phyloP scores from a whole-genome alignment of 1,284 basidiomycete species.

The Lignosus rhinocerotis region DNA sequence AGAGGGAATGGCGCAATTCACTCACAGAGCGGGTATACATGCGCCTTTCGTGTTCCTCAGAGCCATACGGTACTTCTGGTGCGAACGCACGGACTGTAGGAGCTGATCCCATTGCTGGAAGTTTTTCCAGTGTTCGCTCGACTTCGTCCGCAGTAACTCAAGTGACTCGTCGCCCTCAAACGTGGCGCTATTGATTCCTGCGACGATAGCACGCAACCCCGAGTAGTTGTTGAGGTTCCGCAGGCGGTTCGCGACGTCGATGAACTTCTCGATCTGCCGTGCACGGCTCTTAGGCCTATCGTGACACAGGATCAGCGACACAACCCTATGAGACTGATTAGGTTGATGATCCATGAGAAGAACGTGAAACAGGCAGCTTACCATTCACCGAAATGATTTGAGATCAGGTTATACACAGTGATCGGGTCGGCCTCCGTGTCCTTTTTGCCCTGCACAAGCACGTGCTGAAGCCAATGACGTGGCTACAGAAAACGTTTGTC shows the following conservation, averaged over 20 bases:
- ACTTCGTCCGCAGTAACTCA: slow-evolving; percentile 63
- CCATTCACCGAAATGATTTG: slow-evolving; percentile 79
- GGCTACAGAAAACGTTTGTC: slow-evolving; percentile 47
- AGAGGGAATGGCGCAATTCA: slow-evolving; percentile 7
- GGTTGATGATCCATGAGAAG: background rate
- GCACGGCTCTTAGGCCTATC: slow-evolving; percentile 67
- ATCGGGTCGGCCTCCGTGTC: slow-evolving; percentile 65
- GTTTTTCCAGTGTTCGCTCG: slow-evolving; percentile 65
- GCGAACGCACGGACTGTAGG: slow-evolving; percentile 68
- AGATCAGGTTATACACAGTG: slow-evolving; percentile 64
- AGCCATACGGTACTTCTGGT: slow-evolving; percentile 79
- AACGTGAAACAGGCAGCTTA: slow-evolving; percentile 34
- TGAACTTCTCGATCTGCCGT: slow-evolving; percentile 75
- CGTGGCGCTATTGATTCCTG: slow-evolving; percentile 77
- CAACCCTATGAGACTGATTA: slow-evolving; percentile 45
- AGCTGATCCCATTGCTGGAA: slow-evolving; percentile 78
- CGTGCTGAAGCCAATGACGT: slow-evolving; percentile 77
- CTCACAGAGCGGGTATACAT: slow-evolving; percentile 79
- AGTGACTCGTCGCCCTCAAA: slow-evolving; percentile 71
- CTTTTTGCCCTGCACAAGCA: slow-evolving; percentile 66
- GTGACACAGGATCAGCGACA: slow-evolving; percentile 77
- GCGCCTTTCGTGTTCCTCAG: slow-evolving; percentile 77
- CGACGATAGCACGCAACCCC: slow-evolving; percentile 76
- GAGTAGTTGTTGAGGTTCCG: slow-evolving; percentile 78
- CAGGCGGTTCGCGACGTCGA: slow-evolving; percentile 70